Percentiles rank a stretch among this genome's conserved stretches.
Conservation (phyloP, 352 stramenopile species). For the Pythium folliculosum region DNA sequence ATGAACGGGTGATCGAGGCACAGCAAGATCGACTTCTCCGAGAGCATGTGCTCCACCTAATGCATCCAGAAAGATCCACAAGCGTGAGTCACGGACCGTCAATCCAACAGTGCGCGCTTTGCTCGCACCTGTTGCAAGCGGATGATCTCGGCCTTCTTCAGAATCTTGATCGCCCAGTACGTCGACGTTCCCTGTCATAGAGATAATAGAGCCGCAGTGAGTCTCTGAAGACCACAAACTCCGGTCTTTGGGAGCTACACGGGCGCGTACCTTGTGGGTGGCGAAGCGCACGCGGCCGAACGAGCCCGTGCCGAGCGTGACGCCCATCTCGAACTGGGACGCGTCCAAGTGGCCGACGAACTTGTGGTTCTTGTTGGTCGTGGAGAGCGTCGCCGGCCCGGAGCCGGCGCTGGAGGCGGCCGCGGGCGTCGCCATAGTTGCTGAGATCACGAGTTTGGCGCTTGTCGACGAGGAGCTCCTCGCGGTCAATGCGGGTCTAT, state of each 20-base stretch:
- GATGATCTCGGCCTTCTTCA: conserved; percentile 97
- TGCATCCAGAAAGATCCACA: neutral
- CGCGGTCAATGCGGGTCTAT: conserved; percentile 5
- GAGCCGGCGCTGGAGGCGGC: conserved; percentile 24
- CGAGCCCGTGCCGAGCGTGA: conserved; percentile 96
- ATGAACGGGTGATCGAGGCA: conserved; percentile 96
- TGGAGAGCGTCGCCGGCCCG: conserved; percentile 31
- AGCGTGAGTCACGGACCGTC: neutral
- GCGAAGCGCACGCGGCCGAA: conserved; percentile 97
- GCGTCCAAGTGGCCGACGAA: conserved; percentile 56
- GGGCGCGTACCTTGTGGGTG: conserved; percentile 91
- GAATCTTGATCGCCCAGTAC: conserved; percentile 97
- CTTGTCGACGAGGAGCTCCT: conserved; percentile 1
- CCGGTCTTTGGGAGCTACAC: too few species aligned
- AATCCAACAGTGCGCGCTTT: too few species aligned
- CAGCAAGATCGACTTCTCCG: conserved; percentile 95
- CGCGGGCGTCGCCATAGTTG: conserved; percentile 14
- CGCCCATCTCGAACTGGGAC: conserved; percentile 94
- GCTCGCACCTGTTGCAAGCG: conserved; percentile 88
- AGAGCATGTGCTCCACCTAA: conserved; percentile 96
- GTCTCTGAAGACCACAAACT: too few species aligned
- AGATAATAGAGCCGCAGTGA: too few species aligned
- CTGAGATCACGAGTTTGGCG: neutral
- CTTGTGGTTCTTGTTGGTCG: conserved; percentile 36
- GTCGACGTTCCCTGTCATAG: conserved; percentile 87